phyloP scores from a whole-genome alignment of 768 basidiomycete genomes.

The Aureoboletus auriporus region DNA sequence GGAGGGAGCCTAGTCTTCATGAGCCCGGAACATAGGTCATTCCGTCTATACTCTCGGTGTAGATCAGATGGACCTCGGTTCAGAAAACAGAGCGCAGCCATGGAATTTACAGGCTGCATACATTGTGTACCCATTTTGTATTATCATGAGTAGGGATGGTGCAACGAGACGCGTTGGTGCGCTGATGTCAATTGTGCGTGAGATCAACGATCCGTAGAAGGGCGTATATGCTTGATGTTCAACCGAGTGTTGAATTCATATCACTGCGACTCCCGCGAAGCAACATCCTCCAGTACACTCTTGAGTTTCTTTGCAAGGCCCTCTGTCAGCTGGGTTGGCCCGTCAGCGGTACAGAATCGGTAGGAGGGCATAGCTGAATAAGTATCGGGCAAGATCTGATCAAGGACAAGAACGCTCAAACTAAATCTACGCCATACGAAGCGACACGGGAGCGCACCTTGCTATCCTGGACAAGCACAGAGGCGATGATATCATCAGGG shows the following conservation, averaged over 20 bases:
- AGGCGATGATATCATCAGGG: conserved; percentile 79
- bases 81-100: neutral
- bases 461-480: conserved; percentile 68
- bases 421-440: neutral
- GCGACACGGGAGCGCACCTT: conserved; percentile 38
- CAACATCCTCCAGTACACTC: conserved; percentile 32
- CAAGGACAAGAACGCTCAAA: neutral
- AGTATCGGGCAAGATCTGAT: conserved; percentile 62
- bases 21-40: no score
- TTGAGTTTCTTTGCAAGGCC: conserved; percentile 54
- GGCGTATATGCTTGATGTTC: neutral
- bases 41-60: neutral
- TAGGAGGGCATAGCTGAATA: conserved; percentile 86
- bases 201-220: neutral
- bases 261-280: conserved; percentile 28
- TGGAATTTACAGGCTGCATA: neutral
- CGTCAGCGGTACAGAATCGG: conserved; percentile 73
- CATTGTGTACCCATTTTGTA: neutral
- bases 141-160: no score
- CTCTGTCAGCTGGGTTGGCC: conserved; percentile 62
- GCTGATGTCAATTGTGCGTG: neutral
- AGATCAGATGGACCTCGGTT: neutral
- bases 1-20: no score
- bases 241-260: neutral
- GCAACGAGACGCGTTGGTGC: neutral